Base-by-base conservation (phyloP, 1,284 basidiomycete species). In the Sanghuangporus sanghuang region DNA sequence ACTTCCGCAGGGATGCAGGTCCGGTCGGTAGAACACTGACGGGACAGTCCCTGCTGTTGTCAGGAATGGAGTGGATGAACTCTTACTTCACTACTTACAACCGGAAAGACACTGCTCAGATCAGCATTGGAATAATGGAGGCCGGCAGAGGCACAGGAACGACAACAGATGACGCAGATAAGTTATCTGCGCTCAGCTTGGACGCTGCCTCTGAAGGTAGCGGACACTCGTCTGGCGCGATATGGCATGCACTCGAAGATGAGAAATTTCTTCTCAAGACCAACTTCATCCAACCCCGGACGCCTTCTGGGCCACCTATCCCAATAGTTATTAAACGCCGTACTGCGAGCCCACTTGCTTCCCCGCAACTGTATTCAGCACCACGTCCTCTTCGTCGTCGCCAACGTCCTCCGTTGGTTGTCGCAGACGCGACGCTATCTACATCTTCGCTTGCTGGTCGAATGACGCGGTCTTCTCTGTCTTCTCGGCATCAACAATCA, bases 171-270 rank as follows among this genome's bases (percentile, higher is more conserved):
- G 40, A 42, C 40, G 40, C n/a, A 42, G 40, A n/a, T 11, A 42
- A 42, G 40, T 11, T 12, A n/a, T 11, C n/a, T 42, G 40, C 40
- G 40, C 11, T 12, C 11, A n/a, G n/a, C 12, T 12, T 12, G 40
- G 40, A 42, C 40, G 40, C 11, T 12, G 40, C n/a, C 11, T 42
- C 40, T n/a, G n/a, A n/a, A 11, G 40, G 3, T 11, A 2, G 12
- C 40, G 40, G n/a, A n/a, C 40, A 3, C 11, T 42, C 40, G n/a
- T 6, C 40, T 42, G 40, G 40, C 46, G 18, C 57, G 38, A 21
- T 57, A 32, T 46, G 42, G 42, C 40, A 58, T 36, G 57, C 57
- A n/a, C 57, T 58, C 11, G 27, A 40, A 21, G 57, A 58, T 27
- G 57, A 58, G 18, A 35, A 21, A 12, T 46, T 58, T 27, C 57